Conservation (phyloP, 768 basidiomycete genomes). For the Hygrophoropsis aurantiaca region DNA sequence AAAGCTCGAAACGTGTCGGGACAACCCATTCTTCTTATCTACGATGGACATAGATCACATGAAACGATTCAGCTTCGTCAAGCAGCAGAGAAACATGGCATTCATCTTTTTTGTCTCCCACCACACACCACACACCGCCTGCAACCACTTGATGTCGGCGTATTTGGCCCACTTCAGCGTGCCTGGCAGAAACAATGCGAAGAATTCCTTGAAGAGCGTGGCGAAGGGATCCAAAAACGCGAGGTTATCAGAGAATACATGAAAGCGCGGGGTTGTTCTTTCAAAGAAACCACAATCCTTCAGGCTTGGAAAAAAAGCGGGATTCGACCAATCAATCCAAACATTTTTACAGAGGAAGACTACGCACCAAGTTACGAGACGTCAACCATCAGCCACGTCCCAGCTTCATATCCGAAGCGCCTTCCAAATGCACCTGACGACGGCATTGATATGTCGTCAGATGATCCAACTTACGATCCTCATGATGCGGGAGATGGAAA, state of each 20-base stretch:
- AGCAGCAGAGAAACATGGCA: constrained; percentile 26
- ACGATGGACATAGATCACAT: constrained; percentile 47
- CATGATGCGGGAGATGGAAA: too few relatives aligned
- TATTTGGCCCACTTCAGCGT: constrained; percentile 33
- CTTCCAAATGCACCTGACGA: too few relatives aligned
- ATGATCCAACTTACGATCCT: too few relatives aligned
- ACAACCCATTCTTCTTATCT: constrained; percentile 39
- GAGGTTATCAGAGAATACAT: constrained; percentile 32
- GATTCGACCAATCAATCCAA: constrained; percentile 23
- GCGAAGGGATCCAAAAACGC: constrained; percentile 20
- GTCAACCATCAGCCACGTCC: constrained; percentile 15
- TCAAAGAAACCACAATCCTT: constrained; percentile 15
- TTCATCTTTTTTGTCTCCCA: constrained; percentile 35
- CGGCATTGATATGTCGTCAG: too few relatives aligned
- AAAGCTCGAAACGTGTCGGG: constrained; percentile 20
- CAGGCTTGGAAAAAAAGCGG: constrained; percentile 24
- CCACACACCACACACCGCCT: constrained; percentile 42
- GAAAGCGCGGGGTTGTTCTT: constrained; percentile 10
- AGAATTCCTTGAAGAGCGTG: constrained; percentile 13
- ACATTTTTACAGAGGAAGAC: constrained; percentile 23
- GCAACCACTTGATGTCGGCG: constrained; percentile 43
- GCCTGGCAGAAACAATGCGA: constrained; percentile 29
- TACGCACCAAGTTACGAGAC: constrained; percentile 21
- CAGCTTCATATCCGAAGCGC: constrained; percentile 8
- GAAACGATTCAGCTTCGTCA: constrained; percentile 19